Evolutionary conservation across 352 stramenopile genomes (phyloP).

Genomic region (Phytophthora kernoviae): DNA sequence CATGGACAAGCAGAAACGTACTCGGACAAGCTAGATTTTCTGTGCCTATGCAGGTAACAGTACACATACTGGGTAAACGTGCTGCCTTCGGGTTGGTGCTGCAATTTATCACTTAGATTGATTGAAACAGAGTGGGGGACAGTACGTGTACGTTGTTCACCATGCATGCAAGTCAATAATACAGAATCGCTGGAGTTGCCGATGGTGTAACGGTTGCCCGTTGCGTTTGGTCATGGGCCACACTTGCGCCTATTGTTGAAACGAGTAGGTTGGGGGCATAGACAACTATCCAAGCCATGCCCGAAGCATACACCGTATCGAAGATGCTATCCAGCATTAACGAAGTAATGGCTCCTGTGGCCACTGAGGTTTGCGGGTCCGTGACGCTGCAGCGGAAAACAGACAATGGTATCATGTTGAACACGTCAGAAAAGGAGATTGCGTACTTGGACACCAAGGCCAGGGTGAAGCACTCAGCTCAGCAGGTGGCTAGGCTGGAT

Average conservation of each 20-base stretch:
- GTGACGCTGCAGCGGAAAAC: slow-evolving; percentile 74
- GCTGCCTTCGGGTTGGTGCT: not conserved
- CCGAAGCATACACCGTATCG: slow-evolving; percentile 79
- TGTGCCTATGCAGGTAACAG: not conserved
- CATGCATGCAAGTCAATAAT: no score
- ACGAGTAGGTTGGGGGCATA: not conserved
- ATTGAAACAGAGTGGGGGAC: not conserved
- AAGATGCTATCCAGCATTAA: slow-evolving; percentile 88
- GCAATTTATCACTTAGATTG: not conserved
- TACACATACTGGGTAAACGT: not conserved
- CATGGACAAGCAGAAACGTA: slow-evolving; percentile 38
- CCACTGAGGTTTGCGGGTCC: slow-evolving; percentile 42
- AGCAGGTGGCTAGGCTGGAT: slow-evolving; percentile 48
- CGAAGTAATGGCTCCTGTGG: slow-evolving; percentile 73
- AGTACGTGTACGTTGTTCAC: no score
- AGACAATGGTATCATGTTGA: slow-evolving; percentile 83
- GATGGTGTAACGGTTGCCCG: not conserved
- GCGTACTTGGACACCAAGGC: slow-evolving; percentile 77
- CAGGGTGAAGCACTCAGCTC: slow-evolving; percentile 74
- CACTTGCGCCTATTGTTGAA: no score
- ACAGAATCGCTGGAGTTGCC: not conserved
- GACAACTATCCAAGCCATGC: slow-evolving; percentile 22
- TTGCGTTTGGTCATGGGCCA: not conserved
- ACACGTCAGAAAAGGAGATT: slow-evolving; percentile 76
- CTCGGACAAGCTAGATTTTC: slow-evolving; percentile 18